A percentile compares a stretch with the other conserved stretches of the same genome.
Conservation (phyloP, 768 basidiomycete genomes). For the Calocera viscosa region DNA sequence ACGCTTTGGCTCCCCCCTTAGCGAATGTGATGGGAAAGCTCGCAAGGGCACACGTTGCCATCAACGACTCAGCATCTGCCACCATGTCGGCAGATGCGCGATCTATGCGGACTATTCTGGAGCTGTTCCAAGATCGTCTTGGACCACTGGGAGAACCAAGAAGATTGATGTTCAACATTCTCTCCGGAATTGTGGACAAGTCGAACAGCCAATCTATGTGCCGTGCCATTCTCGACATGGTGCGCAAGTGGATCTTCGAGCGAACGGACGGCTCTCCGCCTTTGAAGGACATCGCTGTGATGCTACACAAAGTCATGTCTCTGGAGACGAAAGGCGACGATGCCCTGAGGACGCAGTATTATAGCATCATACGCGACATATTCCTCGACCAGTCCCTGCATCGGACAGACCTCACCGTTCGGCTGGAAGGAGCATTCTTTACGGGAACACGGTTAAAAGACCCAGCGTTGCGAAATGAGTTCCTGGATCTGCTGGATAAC, state of each 20-base stretch:
- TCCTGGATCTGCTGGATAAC: constrained; percentile 79
- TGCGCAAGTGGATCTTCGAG: constrained; percentile 79
- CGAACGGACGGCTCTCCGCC: constrained; percentile 77
- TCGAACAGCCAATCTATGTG: constrained; percentile 70
- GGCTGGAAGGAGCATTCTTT: constrained; percentile 85
- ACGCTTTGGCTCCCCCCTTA: constrained; percentile 59
- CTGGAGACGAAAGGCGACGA: constrained; percentile 66
- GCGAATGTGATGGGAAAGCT: constrained; percentile 77
- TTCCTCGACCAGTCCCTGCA: constrained; percentile 78
- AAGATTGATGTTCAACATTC: constrained; percentile 59
- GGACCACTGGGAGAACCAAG: constrained; percentile 77
- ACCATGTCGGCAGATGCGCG: constrained; percentile 53
- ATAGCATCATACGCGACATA: constrained; percentile 85
- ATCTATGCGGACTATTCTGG: constrained; percentile 53
- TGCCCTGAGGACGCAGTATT: constrained; percentile 65
- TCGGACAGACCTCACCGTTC: constrained; percentile 84
- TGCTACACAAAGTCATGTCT: constrained; percentile 76
- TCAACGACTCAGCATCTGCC: constrained; percentile 35
- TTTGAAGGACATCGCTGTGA: constrained; percentile 86
- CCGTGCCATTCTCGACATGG: constrained; percentile 71
- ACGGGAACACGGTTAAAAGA: constrained; percentile 82
- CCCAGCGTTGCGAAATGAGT: constrained; percentile 60
- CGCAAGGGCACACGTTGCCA: constrained; percentile 71
- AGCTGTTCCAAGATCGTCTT: constrained; percentile 73
- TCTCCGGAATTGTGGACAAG: constrained; percentile 77